Base-by-base conservation (phyloP, 345 rosid genomes). In the Gossypium stocksii region DNA sequence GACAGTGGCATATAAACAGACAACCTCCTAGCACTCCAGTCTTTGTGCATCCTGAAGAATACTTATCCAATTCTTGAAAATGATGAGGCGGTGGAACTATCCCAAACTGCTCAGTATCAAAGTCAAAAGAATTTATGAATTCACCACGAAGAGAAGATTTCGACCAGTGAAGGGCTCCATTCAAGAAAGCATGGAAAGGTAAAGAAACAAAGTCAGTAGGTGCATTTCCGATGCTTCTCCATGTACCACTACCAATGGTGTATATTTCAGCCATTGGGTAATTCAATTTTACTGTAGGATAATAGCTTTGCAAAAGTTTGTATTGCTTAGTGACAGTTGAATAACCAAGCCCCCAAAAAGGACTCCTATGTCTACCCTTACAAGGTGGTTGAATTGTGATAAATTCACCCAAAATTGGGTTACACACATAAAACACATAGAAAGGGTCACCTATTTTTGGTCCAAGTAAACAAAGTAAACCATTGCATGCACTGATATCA, bases 161-260 rank as follows among this genome's bases (percentile, higher is more conserved):
- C 29, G 19, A 49, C 77, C 77, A 74, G 23, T 63, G 62, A 25
- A 63, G 77, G 52, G 52, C 60, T 38, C 71, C 70, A 63, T 74
- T 74, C 77, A 74, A 52, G 71, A 63, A 74, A 62, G 70, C 53
- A 74, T 63, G 51, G 77, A 34, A 74, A 15, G 77, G 77, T 22
- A 63, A 46, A 62, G 62, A 11, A 63, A 63, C 71, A 62, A 9
- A 23, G 61, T 63, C 52, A 62, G 44, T 19, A 8, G 77, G 77
- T 12, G 70, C 77, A 62, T 48, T 4, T 22, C 70, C 71, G 5
- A 63, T 74, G 44, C 77, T 63, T 64, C 77, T 74, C 62, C 77
- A 74, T 13, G 77, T 14, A 63, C 70, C 77, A 27, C 51, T 29
- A 9, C 77, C 71, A 19, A 74, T 27, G 48, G 77, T 63, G 70